A percentile compares a stretch with the other conserved stretches of the same genome.
These are phyloP conservation scores for Fragaria nilgerrensis DNA, from an alignment of 306 rosid genomes.

Conservation along the genomic window DNA sequence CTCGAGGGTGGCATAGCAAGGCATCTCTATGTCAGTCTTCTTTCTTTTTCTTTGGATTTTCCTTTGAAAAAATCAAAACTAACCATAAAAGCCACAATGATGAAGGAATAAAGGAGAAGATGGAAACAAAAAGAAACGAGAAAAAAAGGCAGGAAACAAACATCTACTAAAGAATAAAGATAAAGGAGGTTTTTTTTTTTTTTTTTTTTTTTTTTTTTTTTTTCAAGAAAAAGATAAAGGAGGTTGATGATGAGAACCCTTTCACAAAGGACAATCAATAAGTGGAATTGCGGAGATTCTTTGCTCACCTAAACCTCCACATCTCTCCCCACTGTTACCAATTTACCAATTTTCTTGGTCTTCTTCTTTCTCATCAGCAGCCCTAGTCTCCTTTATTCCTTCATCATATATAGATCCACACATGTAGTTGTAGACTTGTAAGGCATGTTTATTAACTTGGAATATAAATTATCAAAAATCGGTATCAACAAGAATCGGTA, in stretches of 20 bases:
- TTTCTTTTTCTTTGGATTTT: no score
- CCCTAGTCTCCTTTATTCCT: neutral
- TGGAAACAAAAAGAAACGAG: conserved; percentile 27
- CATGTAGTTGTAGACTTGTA: no score
- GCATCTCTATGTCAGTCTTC: neutral
- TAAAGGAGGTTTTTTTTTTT: no score
- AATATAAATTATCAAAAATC: no score
- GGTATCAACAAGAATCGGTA: no score
- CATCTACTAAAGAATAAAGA: no score
- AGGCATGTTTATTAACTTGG: no score
- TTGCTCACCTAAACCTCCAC: conserved; percentile 28
- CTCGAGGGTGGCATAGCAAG: neutral
- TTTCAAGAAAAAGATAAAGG: no score
- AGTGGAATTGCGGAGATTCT: conserved; percentile 55
- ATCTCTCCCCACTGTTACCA: conserved; percentile 5
- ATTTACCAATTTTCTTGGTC: neutral
- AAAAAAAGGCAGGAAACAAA: conserved; percentile 20
- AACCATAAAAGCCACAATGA: conserved; percentile 2
- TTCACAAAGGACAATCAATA: conserved; percentile 51
- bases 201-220: no score
- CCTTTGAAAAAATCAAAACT: no score
- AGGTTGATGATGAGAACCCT: conserved; percentile 34
- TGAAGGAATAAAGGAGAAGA: conserved; percentile 20
- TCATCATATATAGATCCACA: no score
- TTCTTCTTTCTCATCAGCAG: neutral